Evolutionary conservation across 2,329 filamentous ascomycete genomes (phyloP).

Genomic region (Neonectria punicea): DNA sequence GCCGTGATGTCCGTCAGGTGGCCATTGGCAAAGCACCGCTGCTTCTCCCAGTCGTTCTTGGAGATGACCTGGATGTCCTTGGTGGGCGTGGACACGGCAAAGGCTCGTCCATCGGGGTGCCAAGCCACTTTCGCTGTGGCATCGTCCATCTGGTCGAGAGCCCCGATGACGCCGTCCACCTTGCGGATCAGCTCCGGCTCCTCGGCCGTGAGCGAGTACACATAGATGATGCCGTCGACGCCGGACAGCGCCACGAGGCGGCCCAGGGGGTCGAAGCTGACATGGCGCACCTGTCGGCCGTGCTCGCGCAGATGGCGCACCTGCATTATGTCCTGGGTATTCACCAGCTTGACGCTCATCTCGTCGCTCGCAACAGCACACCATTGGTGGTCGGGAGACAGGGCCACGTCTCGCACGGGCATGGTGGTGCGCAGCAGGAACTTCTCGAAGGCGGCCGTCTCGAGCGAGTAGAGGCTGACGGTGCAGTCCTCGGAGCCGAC

Average conservation of each 20-base stretch:
- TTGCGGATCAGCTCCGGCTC: slow-evolving; percentile 84
- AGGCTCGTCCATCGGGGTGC: slow-evolving; percentile 95
- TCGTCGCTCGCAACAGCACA: slow-evolving; percentile 97
- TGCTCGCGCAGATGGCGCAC: slow-evolving; percentile 87
- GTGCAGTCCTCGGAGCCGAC: slow-evolving; percentile 93
- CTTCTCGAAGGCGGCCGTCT: slow-evolving; percentile 78
- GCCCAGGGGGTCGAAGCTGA: slow-evolving; percentile 86
- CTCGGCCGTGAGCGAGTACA: slow-evolving; percentile 84
- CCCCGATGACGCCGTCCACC: slow-evolving; percentile 86
- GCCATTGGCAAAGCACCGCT: slow-evolving; percentile 80
- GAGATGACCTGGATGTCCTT: slow-evolving; percentile 88
- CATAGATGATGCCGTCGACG: slow-evolving; percentile 87
- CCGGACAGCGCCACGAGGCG: slow-evolving; percentile 82
- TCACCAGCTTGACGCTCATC: slow-evolving; percentile 88
- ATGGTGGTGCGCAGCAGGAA: slow-evolving; percentile 87
- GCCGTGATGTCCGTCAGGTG: slow-evolving; percentile 89
- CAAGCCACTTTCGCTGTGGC: slow-evolving; percentile 80
- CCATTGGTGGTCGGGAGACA: slow-evolving; percentile 86
- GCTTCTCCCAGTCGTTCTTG: slow-evolving; percentile 88
- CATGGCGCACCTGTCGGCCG: slow-evolving; percentile 86
- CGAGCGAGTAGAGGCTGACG: slow-evolving; percentile 92
- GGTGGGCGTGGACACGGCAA: slow-evolving; percentile 85
- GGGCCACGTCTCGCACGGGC: slow-evolving; percentile 84
- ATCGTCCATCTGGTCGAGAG: slow-evolving; percentile 78
- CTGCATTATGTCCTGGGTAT: slow-evolving; percentile 79